Evolutionary conservation across 192 early-diverging fungal species (phyloP), one percentile per base, ranked within the genome.

Genomic region (Thamnidium elegans): DNA sequence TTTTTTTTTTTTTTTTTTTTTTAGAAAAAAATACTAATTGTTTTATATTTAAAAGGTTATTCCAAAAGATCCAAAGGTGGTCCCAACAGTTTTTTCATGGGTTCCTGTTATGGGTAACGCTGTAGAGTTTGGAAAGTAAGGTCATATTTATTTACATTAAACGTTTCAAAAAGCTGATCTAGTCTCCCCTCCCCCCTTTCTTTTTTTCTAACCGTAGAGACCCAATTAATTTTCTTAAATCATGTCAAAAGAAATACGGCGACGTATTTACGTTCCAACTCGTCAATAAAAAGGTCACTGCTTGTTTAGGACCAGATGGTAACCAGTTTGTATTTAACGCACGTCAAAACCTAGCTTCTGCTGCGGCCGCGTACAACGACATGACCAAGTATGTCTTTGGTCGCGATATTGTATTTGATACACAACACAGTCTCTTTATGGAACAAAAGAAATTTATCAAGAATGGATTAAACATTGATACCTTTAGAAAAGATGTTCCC

Each of bases 401-500:
- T 62, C 79, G 79, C 55, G 93, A 89, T 39, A 94, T 97, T 50
- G 96, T 98, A 26, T 98, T 96, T 80, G 96, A 98, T 75, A 91
- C 92, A 47, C 85, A 84, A 17, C 95, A 97, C 79, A 62, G 84
- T 44, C 80, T 93, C 56, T 87, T 98, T 68, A 98, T 98, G 96
- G 94, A 98, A 79, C 96, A 98, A 81, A 98, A 98, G 84, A 94
- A 82, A 78, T 94, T 98, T 78, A 89, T 97, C 72, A 99, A 99
- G 82, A 85, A 89, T 59, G 88, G 90, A 36, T 80, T 99, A 60
- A 88, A 91, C 56, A 86, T 84, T 58, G 87, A 94, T 43, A 94
- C 87, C 66, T 92, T 99, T 77, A 81, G 89, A 54, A 74, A 86
- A 39, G 94, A 97, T 80, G 82, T 97, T 50, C 91, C 94, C 46